These are phyloP conservation scores for Sicyos edulis DNA, from an alignment of 306 rosid genomes.

Conservation along the genomic window DNA sequence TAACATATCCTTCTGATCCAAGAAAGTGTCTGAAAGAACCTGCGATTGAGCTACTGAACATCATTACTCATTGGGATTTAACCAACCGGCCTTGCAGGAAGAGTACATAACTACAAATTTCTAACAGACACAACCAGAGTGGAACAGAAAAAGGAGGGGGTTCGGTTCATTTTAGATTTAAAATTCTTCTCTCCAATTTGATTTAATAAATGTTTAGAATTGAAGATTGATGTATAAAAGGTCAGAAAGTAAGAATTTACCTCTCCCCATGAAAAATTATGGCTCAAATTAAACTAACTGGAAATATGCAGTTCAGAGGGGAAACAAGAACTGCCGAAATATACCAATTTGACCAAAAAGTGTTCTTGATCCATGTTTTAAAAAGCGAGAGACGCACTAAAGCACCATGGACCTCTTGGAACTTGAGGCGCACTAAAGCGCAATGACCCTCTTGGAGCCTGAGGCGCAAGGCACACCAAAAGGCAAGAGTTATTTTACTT, in stretches of 20 bases:
- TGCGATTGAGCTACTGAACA: background rate
- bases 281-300: background rate
- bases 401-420: too few relatives aligned
- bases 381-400: too few relatives aligned
- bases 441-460: too few relatives aligned
- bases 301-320: too few relatives aligned
- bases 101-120: background rate
- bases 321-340: background rate
- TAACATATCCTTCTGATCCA: background rate
- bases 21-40: background rate
- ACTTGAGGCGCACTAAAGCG: too few relatives aligned
- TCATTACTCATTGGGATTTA: background rate
- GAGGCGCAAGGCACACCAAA: too few relatives aligned
- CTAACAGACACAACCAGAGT: background rate
- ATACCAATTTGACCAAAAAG: constrained; percentile 1
- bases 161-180: background rate
- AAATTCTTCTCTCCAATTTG: background rate
- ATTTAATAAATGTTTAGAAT: background rate
- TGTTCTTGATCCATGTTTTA: too few relatives aligned
- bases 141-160: background rate
- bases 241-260: background rate
- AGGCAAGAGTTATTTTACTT: too few relatives aligned
- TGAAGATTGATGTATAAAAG: too few relatives aligned
- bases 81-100: background rate
- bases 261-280: background rate